Percentiles rank a stretch among this genome's conserved stretches.
These are phyloP conservation scores for Cruciata laevipes DNA, from an alignment of 257 asterid genomes.

Conservation along the genomic window DNA sequence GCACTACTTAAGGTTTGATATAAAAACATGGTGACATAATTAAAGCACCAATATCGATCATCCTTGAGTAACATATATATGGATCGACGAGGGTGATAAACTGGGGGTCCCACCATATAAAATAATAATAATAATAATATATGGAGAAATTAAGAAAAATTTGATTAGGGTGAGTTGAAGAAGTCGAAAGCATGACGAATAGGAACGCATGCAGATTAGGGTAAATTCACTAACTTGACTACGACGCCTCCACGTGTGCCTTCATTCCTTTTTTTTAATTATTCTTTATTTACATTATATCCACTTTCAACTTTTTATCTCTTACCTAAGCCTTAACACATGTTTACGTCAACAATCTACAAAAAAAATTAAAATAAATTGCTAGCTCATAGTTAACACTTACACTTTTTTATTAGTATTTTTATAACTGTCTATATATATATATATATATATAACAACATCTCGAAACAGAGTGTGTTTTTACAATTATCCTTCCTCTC, in stretches of 20 bases:
- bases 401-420: no score
- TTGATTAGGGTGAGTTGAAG: constrained; percentile 19
- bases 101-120: no score
- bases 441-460: no score
- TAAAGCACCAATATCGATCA: not conserved
- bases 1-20: not conserved
- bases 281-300: not conserved
- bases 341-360: not conserved
- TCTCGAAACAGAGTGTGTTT: no score
- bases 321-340: not conserved
- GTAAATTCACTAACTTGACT: not conserved
- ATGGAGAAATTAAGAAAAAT: no score
- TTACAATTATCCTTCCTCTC: no score
- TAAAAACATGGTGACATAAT: not conserved
- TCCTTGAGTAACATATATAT: not conserved
- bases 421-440: no score
- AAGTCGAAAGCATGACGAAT: constrained; percentile 80
- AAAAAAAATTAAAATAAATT: no score
- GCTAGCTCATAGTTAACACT: no score
- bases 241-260: constrained; percentile 8
- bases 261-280: not conserved
- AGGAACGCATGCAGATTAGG: constrained; percentile 25
- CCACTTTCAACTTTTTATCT: not conserved
- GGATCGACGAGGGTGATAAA: not conserved
- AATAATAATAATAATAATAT: no score